Evolutionary conservation across 352 stramenopile genomes (phyloP), one percentile per base, ranked within the genome.

Genomic region (Pythium oligandrum): DNA sequence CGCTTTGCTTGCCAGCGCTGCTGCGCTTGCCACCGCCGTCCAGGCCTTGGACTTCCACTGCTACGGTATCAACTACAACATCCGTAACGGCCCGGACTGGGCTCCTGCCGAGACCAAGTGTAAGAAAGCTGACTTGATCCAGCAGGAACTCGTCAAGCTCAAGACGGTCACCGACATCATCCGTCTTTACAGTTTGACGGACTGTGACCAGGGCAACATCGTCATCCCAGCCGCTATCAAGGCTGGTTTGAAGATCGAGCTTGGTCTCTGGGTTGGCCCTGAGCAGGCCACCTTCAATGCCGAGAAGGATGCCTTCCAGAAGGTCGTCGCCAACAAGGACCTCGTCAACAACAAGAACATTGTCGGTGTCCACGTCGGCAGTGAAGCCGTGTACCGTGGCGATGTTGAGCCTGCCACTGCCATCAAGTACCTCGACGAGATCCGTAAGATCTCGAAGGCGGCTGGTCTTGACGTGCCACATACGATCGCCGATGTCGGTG

Each of bases 31-130:
- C 32, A 40, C 11, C 12, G 43, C 34, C 33, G 49, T 47, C 6
- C 39, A 46, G 4, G 59, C 48, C 11, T 39, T 57, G 30, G 46
- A 59, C 45, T 59, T 79, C 46, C 66, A 68, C 38, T 61, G 82
- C 42, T 70, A 75, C 43, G 79, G 79, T 26, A 69, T 90, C 61
- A 90, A 90, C 65, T 90, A 90, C 64, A 84, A 84, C 61, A 68
- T 68, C 47, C 77, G 77, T 30, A 53, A 66, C 2, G 73, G 71
- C 1, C 61, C 75, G 4, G 73, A 87, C 62, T 88, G 76, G 73
- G 70, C 62, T 17, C 49, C 64, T 9, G 48, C 44, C 0, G 50
- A 56, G 2, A 52, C 79, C 32, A 70, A 64, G 54, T 90, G 77
- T 65, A 88, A 87, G 58, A 64, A 55, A 9, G 57, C 64, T 2